These are phyloP conservation scores for Candida sp. DNA, from an alignment of 1,139 yeast genomes.

Conservation along the genomic window DNA sequence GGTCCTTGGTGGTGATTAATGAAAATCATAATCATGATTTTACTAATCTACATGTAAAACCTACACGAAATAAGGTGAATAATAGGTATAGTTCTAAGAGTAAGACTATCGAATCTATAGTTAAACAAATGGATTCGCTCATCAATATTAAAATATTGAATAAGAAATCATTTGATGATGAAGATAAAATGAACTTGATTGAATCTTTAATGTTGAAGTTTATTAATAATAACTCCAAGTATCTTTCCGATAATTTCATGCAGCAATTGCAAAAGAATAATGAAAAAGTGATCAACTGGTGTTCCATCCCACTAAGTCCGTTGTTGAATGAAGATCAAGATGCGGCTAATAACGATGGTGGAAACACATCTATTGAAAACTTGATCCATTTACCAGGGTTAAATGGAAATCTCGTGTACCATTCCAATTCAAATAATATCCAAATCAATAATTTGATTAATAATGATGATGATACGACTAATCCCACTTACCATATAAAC, in stretches of 20 bases:
- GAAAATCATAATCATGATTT: conserved; percentile 46
- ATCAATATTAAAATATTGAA: not conserved
- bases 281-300: conserved; percentile 3
- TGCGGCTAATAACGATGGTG: conserved; percentile 4
- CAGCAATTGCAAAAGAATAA: not conserved
- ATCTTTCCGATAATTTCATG: not conserved
- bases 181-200: conserved; percentile 5
- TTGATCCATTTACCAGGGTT: conserved; percentile 16
- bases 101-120: conserved; percentile 1
- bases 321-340: conserved; percentile 31
- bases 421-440: not conserved
- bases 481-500: conserved; percentile 1
- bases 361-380: conserved; percentile 13
- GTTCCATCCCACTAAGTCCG: conserved; percentile 33
- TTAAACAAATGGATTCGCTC: conserved; percentile 1
- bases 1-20: conserved; percentile 62
- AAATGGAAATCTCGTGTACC: conserved; percentile 3
- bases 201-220: conserved; percentile 8
- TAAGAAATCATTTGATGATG: conserved; percentile 1
- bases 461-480: conserved; percentile 2
- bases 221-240: conserved; percentile 3
- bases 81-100: not conserved
- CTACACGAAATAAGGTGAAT: not conserved
- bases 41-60: conserved; percentile 1
- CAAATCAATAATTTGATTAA: not conserved